A percentile compares a stretch with the other conserved stretches of the same genome.
phyloP scores from a whole-genome alignment of 352 stramenopile genomes.

The Chrysophaeum taylorii region DNA sequence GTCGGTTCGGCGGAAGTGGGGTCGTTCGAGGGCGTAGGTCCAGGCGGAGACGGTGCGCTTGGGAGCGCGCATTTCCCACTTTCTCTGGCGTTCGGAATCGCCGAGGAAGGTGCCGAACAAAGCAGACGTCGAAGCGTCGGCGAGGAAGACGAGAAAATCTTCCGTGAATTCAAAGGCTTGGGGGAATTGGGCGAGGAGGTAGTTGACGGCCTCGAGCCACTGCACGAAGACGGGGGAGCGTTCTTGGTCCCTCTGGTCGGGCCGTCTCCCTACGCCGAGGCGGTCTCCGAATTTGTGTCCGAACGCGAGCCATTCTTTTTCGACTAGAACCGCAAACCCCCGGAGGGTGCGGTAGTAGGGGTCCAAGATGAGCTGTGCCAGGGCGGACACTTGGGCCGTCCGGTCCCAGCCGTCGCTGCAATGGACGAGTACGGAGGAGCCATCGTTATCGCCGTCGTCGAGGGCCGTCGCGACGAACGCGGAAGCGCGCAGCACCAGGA shows the following conservation, averaged over 20 bases:
- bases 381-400: constrained; percentile 66
- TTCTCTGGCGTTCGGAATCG: constrained; percentile 58
- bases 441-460: constrained; percentile 42
- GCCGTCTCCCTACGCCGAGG: constrained; percentile 46
- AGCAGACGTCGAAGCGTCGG: constrained; percentile 54
- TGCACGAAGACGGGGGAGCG: constrained; percentile 71
- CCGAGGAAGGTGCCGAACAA: constrained; percentile 68
- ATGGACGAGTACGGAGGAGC: constrained; percentile 61
- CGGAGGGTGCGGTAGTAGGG: constrained; percentile 62
- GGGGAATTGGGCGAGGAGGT: constrained; percentile 60
- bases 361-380: constrained; percentile 71
- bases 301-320: constrained; percentile 71
- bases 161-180: constrained; percentile 71
- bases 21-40: constrained; percentile 18
- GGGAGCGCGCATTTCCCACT: constrained; percentile 8
- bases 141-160: constrained; percentile 53
- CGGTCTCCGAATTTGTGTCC: constrained; percentile 76
- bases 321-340: constrained; percentile 64
- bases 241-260: constrained; percentile 62
- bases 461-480: constrained; percentile 67
- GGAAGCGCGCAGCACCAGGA: constrained; percentile 48
- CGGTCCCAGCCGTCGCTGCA: constrained; percentile 81
- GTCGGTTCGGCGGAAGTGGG: background rate
- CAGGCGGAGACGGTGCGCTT: constrained; percentile 17
- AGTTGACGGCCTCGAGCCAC: constrained; percentile 74